Percentiles rank a stretch among this genome's conserved stretches.
Conservation (phyloP, 257 asterid species). For the Apocynum venetum region DNA sequence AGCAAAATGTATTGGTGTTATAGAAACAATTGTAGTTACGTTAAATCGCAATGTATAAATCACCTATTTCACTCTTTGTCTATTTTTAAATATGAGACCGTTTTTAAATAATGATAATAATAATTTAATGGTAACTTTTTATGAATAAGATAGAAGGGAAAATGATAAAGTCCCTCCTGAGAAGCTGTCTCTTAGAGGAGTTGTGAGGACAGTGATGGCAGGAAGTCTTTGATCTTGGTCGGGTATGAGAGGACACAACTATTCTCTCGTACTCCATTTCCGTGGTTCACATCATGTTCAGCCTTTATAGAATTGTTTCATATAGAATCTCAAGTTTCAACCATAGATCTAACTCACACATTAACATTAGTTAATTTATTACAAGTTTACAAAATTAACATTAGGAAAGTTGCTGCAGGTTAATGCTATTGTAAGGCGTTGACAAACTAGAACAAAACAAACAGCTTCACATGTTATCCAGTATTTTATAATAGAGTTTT, state of each 20-base stretch:
- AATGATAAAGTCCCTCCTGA: no score
- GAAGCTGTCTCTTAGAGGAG: no score
- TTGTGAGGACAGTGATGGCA: neutral
- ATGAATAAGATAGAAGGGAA: no score
- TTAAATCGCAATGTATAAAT: no score
- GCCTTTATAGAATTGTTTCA: neutral
- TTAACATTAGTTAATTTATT: neutral
- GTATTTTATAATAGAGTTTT: neutral
- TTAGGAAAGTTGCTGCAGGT: neutral
- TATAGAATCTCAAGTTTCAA: neutral
- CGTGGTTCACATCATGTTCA: neutral
- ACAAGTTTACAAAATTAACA: no score
- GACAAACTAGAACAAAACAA: neutral
- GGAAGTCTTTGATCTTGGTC: neutral
- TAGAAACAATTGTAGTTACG: no score
- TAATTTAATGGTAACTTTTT: no score
- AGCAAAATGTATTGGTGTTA: no score
- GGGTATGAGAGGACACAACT: neutral
- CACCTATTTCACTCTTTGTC: no score
- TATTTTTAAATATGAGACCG: no score
- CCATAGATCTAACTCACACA: neutral
- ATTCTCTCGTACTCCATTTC: neutral
- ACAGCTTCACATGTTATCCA: neutral
- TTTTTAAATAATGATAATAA: no score
- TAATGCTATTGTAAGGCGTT: neutral